phyloP scores from a whole-genome alignment of 257 asterid genomes.

The Hygrophila difformis region DNA sequence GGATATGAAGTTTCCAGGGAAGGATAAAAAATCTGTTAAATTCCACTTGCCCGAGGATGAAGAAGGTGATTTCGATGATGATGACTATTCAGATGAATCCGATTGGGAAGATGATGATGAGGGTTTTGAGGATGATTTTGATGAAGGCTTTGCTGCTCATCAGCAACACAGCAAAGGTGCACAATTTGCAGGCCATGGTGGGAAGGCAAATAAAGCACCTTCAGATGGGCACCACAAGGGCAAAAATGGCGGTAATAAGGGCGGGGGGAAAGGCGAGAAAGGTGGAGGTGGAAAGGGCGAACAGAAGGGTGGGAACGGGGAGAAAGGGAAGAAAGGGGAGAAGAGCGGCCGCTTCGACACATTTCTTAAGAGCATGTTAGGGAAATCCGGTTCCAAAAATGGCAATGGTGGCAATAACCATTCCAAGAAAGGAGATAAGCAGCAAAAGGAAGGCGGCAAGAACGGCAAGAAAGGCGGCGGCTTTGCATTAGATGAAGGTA shows the following conservation, averaged over 20 bases:
- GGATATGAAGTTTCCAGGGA: constrained; percentile 27
- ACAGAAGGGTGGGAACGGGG: constrained; percentile 23
- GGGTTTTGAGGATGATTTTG: constrained; percentile 15
- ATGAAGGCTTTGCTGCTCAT: constrained; percentile 25
- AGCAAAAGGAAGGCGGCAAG: constrained; percentile 30
- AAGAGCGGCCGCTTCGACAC: constrained; percentile 33
- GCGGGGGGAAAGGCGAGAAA: constrained; percentile 48
- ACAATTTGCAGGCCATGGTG: constrained; percentile 21
- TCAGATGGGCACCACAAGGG: constrained; percentile 22
- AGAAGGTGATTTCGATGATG: constrained; percentile 29
- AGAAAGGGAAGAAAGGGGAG: constrained; percentile 46
- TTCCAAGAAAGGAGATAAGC: constrained; percentile 26
- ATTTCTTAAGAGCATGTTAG: constrained; percentile 31
- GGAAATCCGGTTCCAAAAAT: constrained; percentile 22
- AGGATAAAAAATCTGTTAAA: constrained; percentile 57
- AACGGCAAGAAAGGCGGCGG: constrained; percentile 17
- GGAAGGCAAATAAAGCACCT: constrained; percentile 19
- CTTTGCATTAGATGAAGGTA: constrained; percentile 18
- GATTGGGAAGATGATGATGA: constrained; percentile 15
- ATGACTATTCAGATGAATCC: constrained; percentile 8
- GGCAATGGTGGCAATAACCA: constrained; percentile 20
- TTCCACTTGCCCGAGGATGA: constrained; percentile 44
- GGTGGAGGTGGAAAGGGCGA: too few species aligned
- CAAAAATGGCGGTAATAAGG: constrained; percentile 20
- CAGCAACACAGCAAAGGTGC: constrained; percentile 23